Evolutionary conservation across 1,284 basidiomycete genomes (phyloP), one percentile per base, ranked within the genome.

Genomic region (Moniliophthora roreri): DNA sequence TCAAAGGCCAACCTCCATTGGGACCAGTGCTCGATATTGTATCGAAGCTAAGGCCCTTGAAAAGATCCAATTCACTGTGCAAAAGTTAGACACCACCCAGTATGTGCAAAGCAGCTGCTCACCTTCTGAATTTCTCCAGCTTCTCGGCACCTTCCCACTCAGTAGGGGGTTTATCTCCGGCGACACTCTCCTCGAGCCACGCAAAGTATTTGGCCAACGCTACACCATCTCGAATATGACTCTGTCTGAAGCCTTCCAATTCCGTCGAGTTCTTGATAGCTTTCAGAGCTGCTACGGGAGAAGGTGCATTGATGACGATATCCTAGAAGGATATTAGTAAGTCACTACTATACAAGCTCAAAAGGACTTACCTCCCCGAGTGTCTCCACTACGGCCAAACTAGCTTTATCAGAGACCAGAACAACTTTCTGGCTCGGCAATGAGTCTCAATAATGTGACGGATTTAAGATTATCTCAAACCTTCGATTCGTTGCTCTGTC

Each of bases 11-110:
- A 92, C 91, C 92, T 55, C 83, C 91, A 63, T 95, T 95, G 0
- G 92, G 82, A 0, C 93, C 93, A 4, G 90, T 87, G 0, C 92
- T 90, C 1, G 95, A 98, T 53, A 99, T 98, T 0, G 96, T 98
- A 1, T 82, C 75, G 69, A 99, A 99, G 3, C 93, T 95, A 20
- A 95, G 75, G 2, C 96, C 96, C 61, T 83, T 83, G 80, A 94
- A 99, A 41, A 85, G 66, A 23, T 85, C 81, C 39, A 89, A 76
- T 64, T 94, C 84, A 13, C 91, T 79, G 26, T 35, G 28, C 13
- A 16, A 28, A 32, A 60, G 50, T 28, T 38, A 49, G 16, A 41
- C 18, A 42, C 20, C 23, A 11, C 16, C 13, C 36, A 36, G 28
- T 23, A 42, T 23, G n/a, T 13, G 34, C 50, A 40, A 56, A 44